Evolutionary conservation across 768 basidiomycete genomes (phyloP), one percentile per base, ranked within the genome.

Genomic region (Russula sp.): DNA sequence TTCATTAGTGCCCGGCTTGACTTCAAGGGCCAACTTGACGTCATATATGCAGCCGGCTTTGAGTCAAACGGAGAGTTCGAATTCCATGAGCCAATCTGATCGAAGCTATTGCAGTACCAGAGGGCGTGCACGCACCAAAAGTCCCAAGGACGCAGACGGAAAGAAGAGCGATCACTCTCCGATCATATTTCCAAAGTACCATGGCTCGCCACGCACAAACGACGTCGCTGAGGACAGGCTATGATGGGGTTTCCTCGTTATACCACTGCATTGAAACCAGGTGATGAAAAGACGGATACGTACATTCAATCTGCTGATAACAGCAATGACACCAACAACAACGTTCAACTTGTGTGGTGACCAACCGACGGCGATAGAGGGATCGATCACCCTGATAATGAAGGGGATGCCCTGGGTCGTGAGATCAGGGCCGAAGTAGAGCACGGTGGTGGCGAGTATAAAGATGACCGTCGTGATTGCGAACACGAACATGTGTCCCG

Each of bases 201-300:
- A 57, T 57, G 4, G 64, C 64, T 38, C 64, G 30, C 64, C 64
- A 65, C 7, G 55, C 64, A 24, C 64, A 65, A n/a, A 65, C 64
- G 14, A 65, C 48, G n/a, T 65, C 64, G 26, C 64, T 61, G 24
- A 65, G 55, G n/a, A 61, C 11, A 24, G 64, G 64, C 64, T 65
- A 34, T 16, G 1, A 16, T 7, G 38, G 10, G 18, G 16, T 30
- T 10, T 14, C 30, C 42, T 57, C 59, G 38, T 51, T 22, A 57
- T 5, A 24, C 2, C 16, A 26, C 9, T 9, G n/a, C n/a, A n/a
- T n/a, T n/a, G n/a, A 18, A 24, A 36, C 34, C 9, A 20, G 40
- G 36, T 22, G 48, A 50, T 9, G n/a, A n/a, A 32, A 8, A 40
- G 18, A 26, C 5, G 26, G 28, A 52, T 30, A 61, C 64, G 5